Evolutionary conservation across 768 basidiomycete genomes (phyloP).

Genomic region (Boletus rubescentipes): DNA sequence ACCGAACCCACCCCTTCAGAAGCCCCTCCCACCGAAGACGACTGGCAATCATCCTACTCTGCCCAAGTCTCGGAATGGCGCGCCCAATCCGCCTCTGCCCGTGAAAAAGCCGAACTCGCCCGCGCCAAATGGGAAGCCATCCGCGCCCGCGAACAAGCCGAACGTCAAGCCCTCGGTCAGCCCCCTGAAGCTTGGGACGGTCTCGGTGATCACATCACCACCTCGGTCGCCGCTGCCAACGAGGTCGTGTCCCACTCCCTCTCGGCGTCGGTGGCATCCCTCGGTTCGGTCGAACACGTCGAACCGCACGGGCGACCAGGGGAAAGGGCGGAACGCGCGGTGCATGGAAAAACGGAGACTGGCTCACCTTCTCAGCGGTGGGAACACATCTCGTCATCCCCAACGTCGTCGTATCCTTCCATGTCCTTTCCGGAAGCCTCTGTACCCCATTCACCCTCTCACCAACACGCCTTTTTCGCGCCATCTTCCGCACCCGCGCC

Average conservation of each 20-base stretch:
- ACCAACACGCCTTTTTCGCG: conserved; percentile 23
- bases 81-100: conserved; percentile 65
- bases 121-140: conserved; percentile 71
- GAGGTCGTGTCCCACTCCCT: conserved; percentile 19
- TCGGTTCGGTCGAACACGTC: conserved; percentile 17
- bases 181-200: conserved; percentile 18
- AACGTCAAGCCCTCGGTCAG: conserved; percentile 38
- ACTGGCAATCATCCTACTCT: conserved; percentile 72
- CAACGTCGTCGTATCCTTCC: conserved; percentile 73
- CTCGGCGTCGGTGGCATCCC: conserved; percentile 19
- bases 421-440: conserved; percentile 69
- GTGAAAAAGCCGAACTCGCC: conserved; percentile 72
- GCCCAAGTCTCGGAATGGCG: conserved; percentile 70
- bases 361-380: conserved; percentile 54
- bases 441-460: conserved; percentile 47
- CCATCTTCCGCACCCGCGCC: conserved; percentile 1
- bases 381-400: conserved; percentile 67
- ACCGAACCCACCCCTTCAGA: not conserved
- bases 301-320: conserved; percentile 29
- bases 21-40: conserved; percentile 28
- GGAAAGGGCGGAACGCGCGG: conserved; percentile 12
- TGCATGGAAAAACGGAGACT: conserved; percentile 12
- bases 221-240: conserved; percentile 18
- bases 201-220: conserved; percentile 30
- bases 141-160: conserved; percentile 44